phyloP scores from a whole-genome alignment of 2,329 filamentous ascomycete genomes.

The Fusarium sp. region DNA sequence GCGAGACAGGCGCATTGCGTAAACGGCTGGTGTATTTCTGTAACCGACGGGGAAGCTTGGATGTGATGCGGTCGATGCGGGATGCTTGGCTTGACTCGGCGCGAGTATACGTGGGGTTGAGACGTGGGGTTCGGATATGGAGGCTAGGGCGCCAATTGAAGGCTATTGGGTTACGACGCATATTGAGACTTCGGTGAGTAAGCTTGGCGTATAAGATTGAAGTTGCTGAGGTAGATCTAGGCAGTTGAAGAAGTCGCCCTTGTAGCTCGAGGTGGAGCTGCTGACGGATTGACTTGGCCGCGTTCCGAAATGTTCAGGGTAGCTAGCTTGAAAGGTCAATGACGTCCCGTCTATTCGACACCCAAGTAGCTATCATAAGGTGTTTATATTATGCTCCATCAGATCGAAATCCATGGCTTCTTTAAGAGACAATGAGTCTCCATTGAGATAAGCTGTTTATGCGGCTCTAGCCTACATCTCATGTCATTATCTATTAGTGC shows the following conservation, averaged over 20 bases:
- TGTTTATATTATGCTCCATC: neutral
- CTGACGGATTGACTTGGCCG: conserved; percentile 13
- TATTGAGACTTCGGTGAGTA: conserved; percentile 5
- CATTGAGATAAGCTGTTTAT: too few relatives aligned
- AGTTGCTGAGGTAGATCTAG: neutral
- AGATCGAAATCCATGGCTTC: neutral
- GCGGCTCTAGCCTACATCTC: too few relatives aligned
- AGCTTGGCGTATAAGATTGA: neutral
- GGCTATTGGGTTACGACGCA: conserved; percentile 45
- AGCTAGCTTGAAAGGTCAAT: neutral
- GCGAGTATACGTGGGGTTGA: conserved; percentile 29
- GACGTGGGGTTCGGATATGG: conserved; percentile 21
- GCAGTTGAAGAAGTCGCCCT: conserved; percentile 1
- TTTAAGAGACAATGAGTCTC: neutral
- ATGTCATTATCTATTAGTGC: too few relatives aligned
- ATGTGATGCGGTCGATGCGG: conserved; percentile 61
- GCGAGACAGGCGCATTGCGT: conserved; percentile 81
- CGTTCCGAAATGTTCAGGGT: conserved; percentile 27
- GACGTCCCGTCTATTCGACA: neutral
- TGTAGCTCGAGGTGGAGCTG: conserved; percentile 32
- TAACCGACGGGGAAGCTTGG: conserved; percentile 74
- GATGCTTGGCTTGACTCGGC: conserved; percentile 51
- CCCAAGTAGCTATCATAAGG: neutral
- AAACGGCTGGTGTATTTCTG: conserved; percentile 78
- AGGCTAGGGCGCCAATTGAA: conserved; percentile 44